phyloP scores from a whole-genome alignment of 305 asterid species.

The Fraxinus velutina region DNA sequence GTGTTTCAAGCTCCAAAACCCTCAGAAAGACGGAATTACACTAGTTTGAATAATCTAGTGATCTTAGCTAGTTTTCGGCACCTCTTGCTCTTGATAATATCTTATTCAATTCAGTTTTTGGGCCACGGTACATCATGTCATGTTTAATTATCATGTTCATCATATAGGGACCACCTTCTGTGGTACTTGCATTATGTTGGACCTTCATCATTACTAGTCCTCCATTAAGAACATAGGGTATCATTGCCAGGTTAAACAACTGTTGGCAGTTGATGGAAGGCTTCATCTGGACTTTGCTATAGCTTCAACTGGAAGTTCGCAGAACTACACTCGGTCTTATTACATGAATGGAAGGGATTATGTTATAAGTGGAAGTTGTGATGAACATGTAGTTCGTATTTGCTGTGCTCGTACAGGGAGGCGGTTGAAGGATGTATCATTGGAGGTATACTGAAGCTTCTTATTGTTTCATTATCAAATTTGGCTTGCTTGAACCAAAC shows the following conservation, averaged over 20 bases:
- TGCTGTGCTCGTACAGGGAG: slow-evolving; percentile 95
- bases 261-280: slow-evolving; percentile 88
- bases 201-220: background rate
- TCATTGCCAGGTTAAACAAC: slow-evolving; percentile 72
- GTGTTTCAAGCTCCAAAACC: background rate
- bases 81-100: background rate
- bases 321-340: slow-evolving; percentile 83
- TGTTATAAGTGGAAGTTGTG: slow-evolving; percentile 96
- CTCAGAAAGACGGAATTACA: background rate
- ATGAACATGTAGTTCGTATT: slow-evolving; percentile 82
- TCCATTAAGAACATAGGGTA: slow-evolving; percentile 17
- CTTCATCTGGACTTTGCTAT: slow-evolving; percentile 71
- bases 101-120: background rate
- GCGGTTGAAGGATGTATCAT: slow-evolving; percentile 74
- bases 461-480: slow-evolving; percentile 1
- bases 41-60: background rate
- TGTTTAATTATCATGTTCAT: background rate
- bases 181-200: background rate
- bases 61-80: background rate
- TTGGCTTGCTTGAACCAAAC: background rate
- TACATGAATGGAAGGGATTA: slow-evolving; percentile 91
- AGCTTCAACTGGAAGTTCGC: slow-evolving; percentile 74
- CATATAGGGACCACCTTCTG: background rate
- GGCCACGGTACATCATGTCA: background rate
- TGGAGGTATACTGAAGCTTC: slow-evolving; percentile 55